These are phyloP conservation scores for Ordospora colligata DNA, from an alignment of 371 early-diverging fungal species.

Conservation along the genomic window DNA sequence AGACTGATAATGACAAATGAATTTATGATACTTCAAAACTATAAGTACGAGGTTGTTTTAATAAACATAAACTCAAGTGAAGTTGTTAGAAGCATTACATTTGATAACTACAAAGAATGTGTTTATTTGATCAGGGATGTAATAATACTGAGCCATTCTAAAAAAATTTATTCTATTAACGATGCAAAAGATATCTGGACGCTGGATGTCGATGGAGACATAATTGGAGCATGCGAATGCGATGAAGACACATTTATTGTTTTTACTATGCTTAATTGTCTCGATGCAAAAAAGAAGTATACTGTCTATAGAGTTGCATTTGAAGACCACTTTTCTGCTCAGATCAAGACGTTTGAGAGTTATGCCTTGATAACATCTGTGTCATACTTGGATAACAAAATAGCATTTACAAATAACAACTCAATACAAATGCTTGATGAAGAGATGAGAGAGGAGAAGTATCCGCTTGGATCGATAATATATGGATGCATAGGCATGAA, in stretches of 20 bases:
- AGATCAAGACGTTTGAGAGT: neutral
- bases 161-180: neutral
- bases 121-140: neutral
- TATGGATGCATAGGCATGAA: neutral
- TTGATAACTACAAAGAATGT: neutral
- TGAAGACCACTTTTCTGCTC: no score
- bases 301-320: neutral
- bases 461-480: neutral
- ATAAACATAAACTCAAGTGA: neutral
- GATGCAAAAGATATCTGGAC: neutral
- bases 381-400: neutral
- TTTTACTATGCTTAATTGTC: neutral
- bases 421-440: neutral
- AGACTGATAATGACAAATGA: neutral
- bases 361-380: neutral
- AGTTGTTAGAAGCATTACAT: neutral
- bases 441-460: conserved; percentile 4
- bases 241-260: neutral
- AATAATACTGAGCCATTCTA: neutral
- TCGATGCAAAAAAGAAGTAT: neutral
- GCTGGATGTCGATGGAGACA: neutral
- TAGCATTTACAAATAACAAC: neutral
- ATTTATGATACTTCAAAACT: neutral
- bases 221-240: neutral
- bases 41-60: neutral